Evolutionary conservation across 2,329 filamentous ascomycete genomes (phyloP).

Genomic region (Pyrenophora seminiperda): DNA sequence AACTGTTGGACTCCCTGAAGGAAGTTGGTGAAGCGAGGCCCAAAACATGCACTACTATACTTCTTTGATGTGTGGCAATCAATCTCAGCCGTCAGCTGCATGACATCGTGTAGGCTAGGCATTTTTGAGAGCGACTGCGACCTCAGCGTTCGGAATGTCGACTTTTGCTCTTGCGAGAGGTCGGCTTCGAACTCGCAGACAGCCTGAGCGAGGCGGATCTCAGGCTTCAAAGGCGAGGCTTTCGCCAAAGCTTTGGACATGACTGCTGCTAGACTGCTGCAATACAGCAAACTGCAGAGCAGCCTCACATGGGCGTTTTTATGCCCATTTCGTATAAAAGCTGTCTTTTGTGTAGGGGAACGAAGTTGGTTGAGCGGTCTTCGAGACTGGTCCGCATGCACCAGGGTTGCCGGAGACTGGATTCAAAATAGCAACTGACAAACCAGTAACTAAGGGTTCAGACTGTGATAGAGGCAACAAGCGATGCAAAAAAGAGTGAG

Average conservation of each 20-base stretch:
- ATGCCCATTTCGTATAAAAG: no score
- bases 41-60: slow-evolving; percentile 42
- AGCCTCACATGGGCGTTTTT: no score
- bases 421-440: not conserved
- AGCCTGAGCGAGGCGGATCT: slow-evolving; percentile 18
- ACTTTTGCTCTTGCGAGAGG: slow-evolving; percentile 17
- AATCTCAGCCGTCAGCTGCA: slow-evolving; percentile 46
- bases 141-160: not conserved
- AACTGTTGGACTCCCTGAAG: slow-evolving; percentile 52
- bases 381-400: not conserved
- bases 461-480: slow-evolving; percentile 2
- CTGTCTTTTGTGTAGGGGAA: not conserved
- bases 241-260: slow-evolving; percentile 14
- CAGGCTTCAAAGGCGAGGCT: slow-evolving; percentile 15
- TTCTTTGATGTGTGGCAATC: slow-evolving; percentile 36
- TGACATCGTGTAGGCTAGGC: slow-evolving; percentile 15
- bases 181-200: slow-evolving; percentile 17
- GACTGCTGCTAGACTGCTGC: no score
- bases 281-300: not conserved
- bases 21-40: slow-evolving; percentile 51
- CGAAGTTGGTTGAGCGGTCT: not conserved
- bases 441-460: not conserved
- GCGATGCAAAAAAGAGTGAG: slow-evolving; percentile 2
- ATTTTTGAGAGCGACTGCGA: slow-evolving; percentile 1
- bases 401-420: not conserved